Conservation (phyloP, 1,284 basidiomycete genomes). For the Sanguinoderma infundibulare region DNA sequence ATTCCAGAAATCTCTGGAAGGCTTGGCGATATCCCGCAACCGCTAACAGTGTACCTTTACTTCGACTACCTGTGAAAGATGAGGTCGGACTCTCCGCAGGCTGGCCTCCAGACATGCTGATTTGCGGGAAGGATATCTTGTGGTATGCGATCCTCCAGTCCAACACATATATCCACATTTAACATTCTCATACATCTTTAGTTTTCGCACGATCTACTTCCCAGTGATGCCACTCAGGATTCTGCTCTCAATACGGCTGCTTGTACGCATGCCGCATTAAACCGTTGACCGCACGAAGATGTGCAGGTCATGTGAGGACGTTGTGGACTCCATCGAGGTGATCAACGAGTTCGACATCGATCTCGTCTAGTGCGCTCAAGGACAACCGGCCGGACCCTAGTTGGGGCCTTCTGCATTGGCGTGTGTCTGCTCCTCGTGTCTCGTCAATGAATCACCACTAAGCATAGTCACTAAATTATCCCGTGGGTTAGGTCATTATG, state of each 20-base stretch:
- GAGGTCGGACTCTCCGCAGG: slow-evolving; percentile 31
- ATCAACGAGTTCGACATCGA: slow-evolving; percentile 78
- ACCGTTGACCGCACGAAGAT: slow-evolving; percentile 88
- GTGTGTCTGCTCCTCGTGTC: too few species aligned
- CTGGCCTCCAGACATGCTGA: slow-evolving; percentile 89
- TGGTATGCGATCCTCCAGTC: slow-evolving; percentile 57
- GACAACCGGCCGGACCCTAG: too few species aligned
- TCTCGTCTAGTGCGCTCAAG: too few species aligned
- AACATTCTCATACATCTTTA: slow-evolving; percentile 33
- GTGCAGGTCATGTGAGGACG: slow-evolving; percentile 91
- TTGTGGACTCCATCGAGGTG: slow-evolving; percentile 82
- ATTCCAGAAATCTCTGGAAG: too few species aligned
- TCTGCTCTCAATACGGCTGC: slow-evolving; percentile 72
- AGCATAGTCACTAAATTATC: too few species aligned
- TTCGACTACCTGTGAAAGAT: slow-evolving; percentile 77
- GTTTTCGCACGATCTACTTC: slow-evolving; percentile 92
- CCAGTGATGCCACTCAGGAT: slow-evolving; percentile 81
- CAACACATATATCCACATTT: too few species aligned
- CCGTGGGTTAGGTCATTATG: too few species aligned
- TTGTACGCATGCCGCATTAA: slow-evolving; percentile 93
- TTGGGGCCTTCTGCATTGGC: too few species aligned
- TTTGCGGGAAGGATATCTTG: slow-evolving; percentile 94
- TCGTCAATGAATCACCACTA: too few species aligned
- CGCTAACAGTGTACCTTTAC: slow-evolving; percentile 86
- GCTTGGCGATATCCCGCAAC: too few species aligned